Percentiles rank a stretch among this genome's conserved stretches.
Evolutionary conservation across 164 flowering plant species (phyloP).

Genomic region (Piper longum): DNA sequence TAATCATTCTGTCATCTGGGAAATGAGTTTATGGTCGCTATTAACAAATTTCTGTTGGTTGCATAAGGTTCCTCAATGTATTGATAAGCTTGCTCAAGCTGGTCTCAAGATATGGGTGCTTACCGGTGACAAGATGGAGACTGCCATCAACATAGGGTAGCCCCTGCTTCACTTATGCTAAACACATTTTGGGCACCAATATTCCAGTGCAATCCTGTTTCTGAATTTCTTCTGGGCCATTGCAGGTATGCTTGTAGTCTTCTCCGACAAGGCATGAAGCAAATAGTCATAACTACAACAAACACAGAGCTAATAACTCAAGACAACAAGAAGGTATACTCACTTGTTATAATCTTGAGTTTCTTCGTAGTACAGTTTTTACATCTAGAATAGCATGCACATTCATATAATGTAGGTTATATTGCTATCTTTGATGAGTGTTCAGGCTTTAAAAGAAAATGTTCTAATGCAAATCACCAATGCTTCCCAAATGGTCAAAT

Average conservation of each 20-base stretch:
- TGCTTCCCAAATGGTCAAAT: slow-evolving; percentile 10
- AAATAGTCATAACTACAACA: slow-evolving; percentile 22
- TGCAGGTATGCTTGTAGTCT: slow-evolving; percentile 55
- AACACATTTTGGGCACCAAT: background rate
- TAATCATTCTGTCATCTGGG: background rate
- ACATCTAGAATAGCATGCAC: too few species aligned
- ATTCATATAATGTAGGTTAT: too few species aligned
- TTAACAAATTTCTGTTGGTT: background rate
- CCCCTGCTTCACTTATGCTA: background rate
- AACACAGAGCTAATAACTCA: slow-evolving; percentile 4
- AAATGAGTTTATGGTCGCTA: background rate
- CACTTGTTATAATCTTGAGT: too few species aligned
- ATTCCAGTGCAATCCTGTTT: background rate
- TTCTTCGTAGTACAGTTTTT: too few species aligned
- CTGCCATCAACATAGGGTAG: slow-evolving; percentile 59
- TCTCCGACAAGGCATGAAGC: slow-evolving; percentile 44
- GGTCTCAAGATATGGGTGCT: slow-evolving; percentile 56
- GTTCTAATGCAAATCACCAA: slow-evolving; percentile 27
- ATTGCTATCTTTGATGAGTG: background rate
- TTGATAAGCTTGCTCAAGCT: slow-evolving; percentile 61
- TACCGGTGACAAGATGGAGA: slow-evolving; percentile 58
- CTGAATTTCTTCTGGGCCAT: background rate
- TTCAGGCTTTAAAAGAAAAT: slow-evolving; percentile 35
- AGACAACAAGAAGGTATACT: too few species aligned
- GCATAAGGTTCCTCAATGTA: slow-evolving; percentile 51